Percentiles rank a stretch among this genome's conserved stretches.
These are phyloP conservation scores for Lentinula detonsa DNA, from an alignment of 768 basidiomycete species.

Conservation along the genomic window DNA sequence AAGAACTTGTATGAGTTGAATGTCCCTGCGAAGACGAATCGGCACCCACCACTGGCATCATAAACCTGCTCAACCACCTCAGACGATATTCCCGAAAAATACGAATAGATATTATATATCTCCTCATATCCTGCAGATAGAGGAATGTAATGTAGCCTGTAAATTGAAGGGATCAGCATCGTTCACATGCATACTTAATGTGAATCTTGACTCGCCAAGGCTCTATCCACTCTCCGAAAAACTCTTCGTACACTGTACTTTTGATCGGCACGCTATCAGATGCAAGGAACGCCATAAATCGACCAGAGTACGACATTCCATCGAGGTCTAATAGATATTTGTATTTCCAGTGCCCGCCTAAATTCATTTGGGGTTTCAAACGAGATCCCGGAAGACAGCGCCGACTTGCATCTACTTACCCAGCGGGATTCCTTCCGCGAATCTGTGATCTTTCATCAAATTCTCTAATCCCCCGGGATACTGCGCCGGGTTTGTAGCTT, in stretches of 20 bases:
- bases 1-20: too few relatives aligned
- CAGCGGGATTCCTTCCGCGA: constrained; percentile 70
- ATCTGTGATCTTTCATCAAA: constrained; percentile 58
- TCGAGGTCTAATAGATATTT: constrained; percentile 66
- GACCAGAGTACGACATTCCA: constrained; percentile 71
- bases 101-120: constrained; percentile 90
- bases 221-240: constrained; percentile 67
- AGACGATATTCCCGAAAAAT: constrained; percentile 80
- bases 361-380: too few relatives aligned
- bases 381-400: too few relatives aligned
- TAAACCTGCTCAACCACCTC: constrained; percentile 26
- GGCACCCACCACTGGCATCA: neutral
- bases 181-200: neutral
- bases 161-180: constrained; percentile 15
- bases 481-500: constrained; percentile 47
- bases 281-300: constrained; percentile 56
- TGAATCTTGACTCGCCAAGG: constrained; percentile 39
- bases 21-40: too few relatives aligned
- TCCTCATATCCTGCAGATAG: constrained; percentile 82
- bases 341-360: constrained; percentile 58
- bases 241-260: constrained; percentile 66
- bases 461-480: constrained; percentile 75
- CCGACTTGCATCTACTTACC: constrained; percentile 27
- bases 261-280: constrained; percentile 67
- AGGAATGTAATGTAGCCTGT: constrained; percentile 96